Conservation (phyloP, 2,329 filamentous ascomycete species). For the Basipetospora chlamydospora region DNA sequence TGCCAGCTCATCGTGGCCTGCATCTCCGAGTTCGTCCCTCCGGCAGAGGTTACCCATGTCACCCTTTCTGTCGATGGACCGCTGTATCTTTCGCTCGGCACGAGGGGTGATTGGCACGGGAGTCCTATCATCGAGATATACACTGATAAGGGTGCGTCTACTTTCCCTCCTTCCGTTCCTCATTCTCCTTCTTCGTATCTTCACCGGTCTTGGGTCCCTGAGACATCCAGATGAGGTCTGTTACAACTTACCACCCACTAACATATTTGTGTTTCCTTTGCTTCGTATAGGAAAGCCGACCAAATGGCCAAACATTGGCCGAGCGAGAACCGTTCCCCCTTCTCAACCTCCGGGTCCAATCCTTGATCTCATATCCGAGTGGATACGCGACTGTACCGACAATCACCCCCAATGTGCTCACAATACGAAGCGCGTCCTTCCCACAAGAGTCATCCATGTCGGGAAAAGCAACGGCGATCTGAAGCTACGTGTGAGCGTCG, state of each 20-base stretch:
- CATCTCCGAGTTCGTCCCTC: neutral
- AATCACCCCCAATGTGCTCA: neutral
- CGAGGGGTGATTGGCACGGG: neutral
- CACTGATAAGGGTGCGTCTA: neutral
- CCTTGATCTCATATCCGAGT: neutral
- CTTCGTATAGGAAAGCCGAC: neutral
- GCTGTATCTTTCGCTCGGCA: neutral
- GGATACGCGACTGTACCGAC: neutral
- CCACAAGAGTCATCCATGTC: neutral
- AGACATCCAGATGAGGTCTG: too few species aligned
- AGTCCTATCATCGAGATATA: neutral
- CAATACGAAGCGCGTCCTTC: neutral
- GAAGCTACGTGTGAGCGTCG: neutral
- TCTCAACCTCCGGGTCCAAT: neutral
- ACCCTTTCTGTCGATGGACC: neutral
- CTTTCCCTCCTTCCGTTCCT: neutral
- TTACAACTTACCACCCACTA: too few species aligned
- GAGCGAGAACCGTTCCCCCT: too few species aligned
- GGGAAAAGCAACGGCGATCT: neutral
- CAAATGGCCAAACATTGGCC: neutral
- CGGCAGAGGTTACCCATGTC: neutral
- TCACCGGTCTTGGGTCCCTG: too few species aligned
- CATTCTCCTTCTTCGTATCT: too few species aligned
- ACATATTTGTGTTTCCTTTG: neutral
- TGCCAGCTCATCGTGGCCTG: neutral